phyloP scores from a whole-genome alignment of 495 filamentous ascomycete genomes.

The Lasiosphaeria miniovina region DNA sequence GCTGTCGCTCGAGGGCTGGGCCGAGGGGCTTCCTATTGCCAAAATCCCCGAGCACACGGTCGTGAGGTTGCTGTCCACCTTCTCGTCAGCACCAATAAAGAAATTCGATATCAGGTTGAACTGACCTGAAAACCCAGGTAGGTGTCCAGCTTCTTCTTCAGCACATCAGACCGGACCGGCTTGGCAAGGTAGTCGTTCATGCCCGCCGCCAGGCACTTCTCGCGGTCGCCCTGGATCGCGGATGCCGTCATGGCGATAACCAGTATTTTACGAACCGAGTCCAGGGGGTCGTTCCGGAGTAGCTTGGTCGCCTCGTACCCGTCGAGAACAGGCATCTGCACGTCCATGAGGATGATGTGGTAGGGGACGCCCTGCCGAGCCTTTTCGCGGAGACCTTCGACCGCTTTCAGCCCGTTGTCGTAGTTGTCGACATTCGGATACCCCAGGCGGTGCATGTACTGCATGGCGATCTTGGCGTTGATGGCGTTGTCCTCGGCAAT shows the following conservation, averaged over 20 bases:
- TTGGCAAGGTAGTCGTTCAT: conserved; percentile 98
- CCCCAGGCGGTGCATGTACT: conserved; percentile 80
- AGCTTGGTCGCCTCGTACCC: conserved; percentile 89
- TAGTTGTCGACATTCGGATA: conserved; percentile 77
- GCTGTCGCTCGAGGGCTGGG: not conserved
- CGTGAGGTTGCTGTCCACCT: not conserved
- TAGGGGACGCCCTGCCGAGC: conserved; percentile 67
- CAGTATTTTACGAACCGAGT: conserved; percentile 69
- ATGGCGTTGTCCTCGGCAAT: conserved; percentile 92
- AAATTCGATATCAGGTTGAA: conserved; percentile 9
- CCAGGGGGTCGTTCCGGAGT: conserved; percentile 69
- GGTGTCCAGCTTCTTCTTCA: conserved; percentile 71
- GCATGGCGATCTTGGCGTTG: conserved; percentile 87
- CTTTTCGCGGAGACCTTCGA: conserved; percentile 75
- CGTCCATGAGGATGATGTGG: conserved; percentile 88
- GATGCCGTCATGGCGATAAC: conserved; percentile 93
- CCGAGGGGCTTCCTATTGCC: not conserved
- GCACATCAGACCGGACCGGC: conserved; percentile 70
- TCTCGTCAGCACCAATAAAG: not conserved
- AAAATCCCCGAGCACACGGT: not conserved
- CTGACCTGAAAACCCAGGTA: conserved; percentile 42
- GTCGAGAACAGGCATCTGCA: conserved; percentile 91
- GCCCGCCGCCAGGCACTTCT: conserved; percentile 86
- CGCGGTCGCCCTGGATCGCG: conserved; percentile 85
- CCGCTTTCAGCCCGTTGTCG: conserved; percentile 79